These are phyloP conservation scores for Crucibulum parvulum DNA, from an alignment of 1,284 basidiomycete genomes.

Conservation along the genomic window DNA sequence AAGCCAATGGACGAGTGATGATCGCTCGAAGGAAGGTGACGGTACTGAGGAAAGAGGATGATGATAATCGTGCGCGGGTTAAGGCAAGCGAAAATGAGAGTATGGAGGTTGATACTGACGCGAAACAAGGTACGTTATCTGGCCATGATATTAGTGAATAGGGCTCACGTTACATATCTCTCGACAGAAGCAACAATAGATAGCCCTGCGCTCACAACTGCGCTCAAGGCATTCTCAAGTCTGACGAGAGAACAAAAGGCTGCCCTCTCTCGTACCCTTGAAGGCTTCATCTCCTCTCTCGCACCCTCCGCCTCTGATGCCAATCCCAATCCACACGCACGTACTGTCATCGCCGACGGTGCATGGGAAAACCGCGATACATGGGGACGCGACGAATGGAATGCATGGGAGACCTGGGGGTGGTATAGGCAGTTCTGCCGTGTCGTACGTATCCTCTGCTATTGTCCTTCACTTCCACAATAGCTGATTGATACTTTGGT, in stretches of 20 bases:
- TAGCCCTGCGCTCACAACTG: slow-evolving; percentile 70
- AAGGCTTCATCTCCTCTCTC: slow-evolving; percentile 74
- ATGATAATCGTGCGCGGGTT: slow-evolving; percentile 78
- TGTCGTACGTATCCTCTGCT: slow-evolving; percentile 54
- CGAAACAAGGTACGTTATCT: slow-evolving; percentile 52
- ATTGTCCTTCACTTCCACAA: not conserved
- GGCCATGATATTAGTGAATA: not conserved
- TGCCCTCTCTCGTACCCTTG: slow-evolving; percentile 69
- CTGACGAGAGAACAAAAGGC: slow-evolving; percentile 78
- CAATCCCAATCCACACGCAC: slow-evolving; percentile 52
- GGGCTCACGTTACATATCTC: not conserved
- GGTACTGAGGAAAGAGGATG: slow-evolving; percentile 84
- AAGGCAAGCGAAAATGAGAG: slow-evolving; percentile 62
- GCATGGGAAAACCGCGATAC: slow-evolving; percentile 74
- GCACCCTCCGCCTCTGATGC: slow-evolving; percentile 46
- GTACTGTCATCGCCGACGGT: slow-evolving; percentile 59
- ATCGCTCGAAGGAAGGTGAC: slow-evolving; percentile 78
- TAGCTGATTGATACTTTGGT: not conserved
- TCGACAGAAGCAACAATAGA: not conserved
- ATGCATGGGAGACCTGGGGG: slow-evolving; percentile 84
- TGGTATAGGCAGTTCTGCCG: slow-evolving; percentile 90
- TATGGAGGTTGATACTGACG: slow-evolving; percentile 79
- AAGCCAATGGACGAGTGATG: slow-evolving; percentile 86
- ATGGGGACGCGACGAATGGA: slow-evolving; percentile 79
- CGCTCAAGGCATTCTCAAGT: slow-evolving; percentile 75